A percentile compares a stretch with the other conserved stretches of the same genome.
Conservation (phyloP, 2,329 filamentous ascomycete species). For the Aspergillus ochraceus region DNA sequence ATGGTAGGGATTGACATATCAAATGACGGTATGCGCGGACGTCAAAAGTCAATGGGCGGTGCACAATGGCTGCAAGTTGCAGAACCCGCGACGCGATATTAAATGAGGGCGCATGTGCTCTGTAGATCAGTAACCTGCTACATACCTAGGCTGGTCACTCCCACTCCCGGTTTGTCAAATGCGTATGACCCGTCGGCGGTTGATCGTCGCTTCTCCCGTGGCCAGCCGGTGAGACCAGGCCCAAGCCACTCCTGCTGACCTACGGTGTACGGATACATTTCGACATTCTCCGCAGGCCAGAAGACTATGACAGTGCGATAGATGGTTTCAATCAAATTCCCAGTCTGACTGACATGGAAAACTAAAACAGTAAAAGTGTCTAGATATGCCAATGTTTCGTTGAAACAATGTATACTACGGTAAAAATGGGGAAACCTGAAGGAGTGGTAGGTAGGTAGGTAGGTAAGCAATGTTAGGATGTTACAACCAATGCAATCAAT, state of each 20-base stretch:
- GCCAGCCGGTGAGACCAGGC: neutral
- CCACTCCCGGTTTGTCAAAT: neutral
- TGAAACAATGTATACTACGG: neutral
- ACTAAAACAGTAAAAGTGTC: neutral
- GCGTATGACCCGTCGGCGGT: neutral
- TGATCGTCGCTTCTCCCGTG: neutral
- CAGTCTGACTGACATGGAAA: neutral
- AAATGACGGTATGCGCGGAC: neutral
- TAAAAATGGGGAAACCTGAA: neutral
- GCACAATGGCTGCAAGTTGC: neutral
- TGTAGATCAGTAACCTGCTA: neutral
- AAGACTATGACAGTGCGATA: neutral
- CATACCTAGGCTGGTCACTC: neutral
- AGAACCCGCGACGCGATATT: too few relatives aligned
- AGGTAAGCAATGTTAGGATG: neutral
- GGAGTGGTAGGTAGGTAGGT: neutral
- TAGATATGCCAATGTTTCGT: neutral
- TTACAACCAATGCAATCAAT: slow-evolving; percentile 17
- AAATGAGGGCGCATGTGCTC: neutral
- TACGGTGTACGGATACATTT: neutral
- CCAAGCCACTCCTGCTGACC: neutral
- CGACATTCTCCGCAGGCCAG: neutral
- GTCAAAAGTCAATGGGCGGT: neutral
- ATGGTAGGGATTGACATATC: neutral
- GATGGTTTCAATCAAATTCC: neutral